Evolutionary conservation across 148 eudicot species (phyloP).

Genomic region (Arbutus unedo): DNA sequence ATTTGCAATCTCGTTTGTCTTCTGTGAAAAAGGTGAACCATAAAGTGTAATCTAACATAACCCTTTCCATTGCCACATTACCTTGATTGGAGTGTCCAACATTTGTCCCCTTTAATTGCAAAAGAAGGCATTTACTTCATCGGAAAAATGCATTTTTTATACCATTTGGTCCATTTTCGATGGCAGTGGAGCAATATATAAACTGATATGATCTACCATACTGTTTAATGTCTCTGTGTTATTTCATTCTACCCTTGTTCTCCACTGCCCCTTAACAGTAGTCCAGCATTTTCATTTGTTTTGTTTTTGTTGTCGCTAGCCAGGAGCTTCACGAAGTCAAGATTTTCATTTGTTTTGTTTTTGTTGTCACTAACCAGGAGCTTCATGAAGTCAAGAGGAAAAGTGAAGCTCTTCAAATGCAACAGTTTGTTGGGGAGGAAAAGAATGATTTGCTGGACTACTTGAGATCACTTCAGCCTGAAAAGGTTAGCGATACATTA

Average conservation of each 20-base stretch:
- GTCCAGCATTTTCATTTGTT: neutral
- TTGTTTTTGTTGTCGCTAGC: neutral
- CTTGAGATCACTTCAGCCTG: conserved; percentile 84
- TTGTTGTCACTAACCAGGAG: conserved; percentile 42
- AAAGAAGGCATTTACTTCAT: neutral
- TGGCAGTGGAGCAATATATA: neutral
- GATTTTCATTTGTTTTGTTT: conserved; percentile 7
- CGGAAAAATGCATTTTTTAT: neutral
- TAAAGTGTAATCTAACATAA: neutral
- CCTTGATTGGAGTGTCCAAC: neutral
- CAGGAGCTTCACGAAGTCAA: too few species aligned
- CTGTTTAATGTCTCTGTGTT: neutral
- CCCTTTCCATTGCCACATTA: neutral
- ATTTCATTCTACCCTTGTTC: neutral
- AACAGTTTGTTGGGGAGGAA: conserved; percentile 98
- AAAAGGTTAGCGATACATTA: conserved; percentile 51
- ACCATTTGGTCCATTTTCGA: neutral
- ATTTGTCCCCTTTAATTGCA: neutral
- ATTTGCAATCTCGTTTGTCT: conserved; percentile 65
- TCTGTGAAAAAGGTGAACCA: conserved; percentile 65
- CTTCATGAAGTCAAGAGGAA: conserved; percentile 84
- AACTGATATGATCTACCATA: neutral
- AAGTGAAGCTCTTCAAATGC: conserved; percentile 95
- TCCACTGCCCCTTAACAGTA: neutral
- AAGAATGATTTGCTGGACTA: conserved; percentile 93